A percentile compares a stretch with the other conserved stretches of the same genome.
Conservation (phyloP, 768 basidiomycete species). For the Phaeotremella skinneri region DNA sequence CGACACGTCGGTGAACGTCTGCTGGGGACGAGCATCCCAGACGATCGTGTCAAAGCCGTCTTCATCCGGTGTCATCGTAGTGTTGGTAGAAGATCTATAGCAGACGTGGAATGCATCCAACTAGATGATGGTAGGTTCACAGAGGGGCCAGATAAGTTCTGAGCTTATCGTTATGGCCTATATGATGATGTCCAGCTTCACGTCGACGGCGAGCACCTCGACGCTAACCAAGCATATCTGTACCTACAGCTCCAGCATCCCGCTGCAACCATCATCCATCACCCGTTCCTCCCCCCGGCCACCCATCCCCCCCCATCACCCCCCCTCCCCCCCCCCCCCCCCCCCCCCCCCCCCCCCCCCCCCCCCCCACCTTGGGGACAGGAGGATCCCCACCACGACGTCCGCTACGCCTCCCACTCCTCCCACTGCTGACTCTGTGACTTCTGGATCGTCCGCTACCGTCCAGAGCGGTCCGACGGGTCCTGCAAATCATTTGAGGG, state of each 20-base stretch:
- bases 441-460: too few species aligned
- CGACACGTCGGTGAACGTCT: slow-evolving; percentile 11
- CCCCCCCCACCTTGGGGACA: background rate
- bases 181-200: background rate
- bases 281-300: too few species aligned
- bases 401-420: slow-evolving; percentile 2
- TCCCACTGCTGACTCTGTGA: background rate
- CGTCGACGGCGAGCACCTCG: background rate
- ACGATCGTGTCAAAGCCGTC: slow-evolving; percentile 48
- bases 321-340: slow-evolving; percentile 9
- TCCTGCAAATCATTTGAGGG: too few species aligned
- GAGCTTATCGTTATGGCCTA: background rate
- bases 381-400: too few species aligned
- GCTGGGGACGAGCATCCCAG: slow-evolving; percentile 39
- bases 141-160: background rate
- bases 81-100: slow-evolving; percentile 18
- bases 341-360: background rate
- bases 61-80: slow-evolving; percentile 31
- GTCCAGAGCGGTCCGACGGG: too few species aligned
- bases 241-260: too few species aligned
- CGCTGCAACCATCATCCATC: too few species aligned
- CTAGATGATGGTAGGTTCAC: too few species aligned
- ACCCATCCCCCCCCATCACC: slow-evolving; percentile 9
- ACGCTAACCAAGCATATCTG: background rate
- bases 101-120: too few species aligned